Evolutionary conservation across 2,329 filamentous ascomycete species (phyloP), one percentile per base, ranked within the genome.

Genomic region (Colletotrichum incanum): DNA sequence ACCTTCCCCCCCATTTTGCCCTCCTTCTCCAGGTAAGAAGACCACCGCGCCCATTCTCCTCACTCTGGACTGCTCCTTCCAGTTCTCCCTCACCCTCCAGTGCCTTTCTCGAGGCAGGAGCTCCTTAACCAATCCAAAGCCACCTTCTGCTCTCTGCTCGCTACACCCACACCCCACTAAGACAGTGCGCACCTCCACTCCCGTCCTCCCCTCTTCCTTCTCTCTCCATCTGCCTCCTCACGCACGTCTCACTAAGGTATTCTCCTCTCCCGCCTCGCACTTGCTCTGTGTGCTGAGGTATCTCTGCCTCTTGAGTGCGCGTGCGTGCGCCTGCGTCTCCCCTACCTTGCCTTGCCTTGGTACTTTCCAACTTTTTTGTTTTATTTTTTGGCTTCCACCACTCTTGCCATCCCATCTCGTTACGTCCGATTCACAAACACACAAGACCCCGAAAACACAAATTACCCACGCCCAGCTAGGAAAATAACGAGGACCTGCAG

Each of bases 351-450:
- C 50, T 71, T 39, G 20, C 23, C 49, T 49, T 14, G 11, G n/a
- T 39, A 18, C 26, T 8, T 45, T 45, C 28, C 28, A 6, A 31
- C 12, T 55, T 55, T 14, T 14, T 55, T 55, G 18, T 50, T 37
- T 4, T 54, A 4, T 37, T 56, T 55, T 56, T 37, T 56, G 16
- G 31, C 54, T 56, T 60, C 28, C 49, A 63, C 8, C 64, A 59
- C 52, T 43, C 59, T 72, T 69, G 65, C 69, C 69, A 69, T 72
- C 69, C 69, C 65, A 72, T 72, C 69, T 72, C 45, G 60, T 54
- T 59, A 39, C 69, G 59, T 72, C 69, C 54, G 69, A 72, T 69
- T 69, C 59, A 39, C 55, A 47, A n/a, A n/a, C 23, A 58, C 52
- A 67, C 65, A 58, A 54, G 26, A 23, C 39, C 39, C 39, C 26